A percentile compares a stretch with the other conserved stretches of the same genome.
These are phyloP conservation scores for Brassica incana DNA, from an alignment of 345 rosid species.

Conservation along the genomic window DNA sequence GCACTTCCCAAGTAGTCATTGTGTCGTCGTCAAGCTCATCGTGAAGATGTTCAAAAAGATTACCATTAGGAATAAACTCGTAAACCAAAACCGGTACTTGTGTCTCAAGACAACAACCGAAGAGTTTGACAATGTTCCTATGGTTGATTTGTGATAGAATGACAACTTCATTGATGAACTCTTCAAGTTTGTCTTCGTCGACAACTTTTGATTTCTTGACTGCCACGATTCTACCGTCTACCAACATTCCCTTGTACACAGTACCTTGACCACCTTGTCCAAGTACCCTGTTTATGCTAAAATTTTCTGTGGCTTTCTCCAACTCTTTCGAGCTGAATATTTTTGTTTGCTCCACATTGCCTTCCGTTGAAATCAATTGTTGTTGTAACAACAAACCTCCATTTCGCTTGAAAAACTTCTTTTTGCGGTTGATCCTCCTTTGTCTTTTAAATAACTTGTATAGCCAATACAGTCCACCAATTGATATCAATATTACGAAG, in stretches of 20 bases:
- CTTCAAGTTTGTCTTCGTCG: background rate
- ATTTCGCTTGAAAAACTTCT: background rate
- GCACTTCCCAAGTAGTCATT: background rate
- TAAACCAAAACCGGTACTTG: background rate
- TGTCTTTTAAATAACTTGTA: background rate
- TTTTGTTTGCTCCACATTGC: background rate
- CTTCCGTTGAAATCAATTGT: background rate
- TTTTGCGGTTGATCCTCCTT: background rate
- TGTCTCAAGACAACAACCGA: background rate
- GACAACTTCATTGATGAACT: slow-evolving; percentile 2
- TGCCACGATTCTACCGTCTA: background rate
- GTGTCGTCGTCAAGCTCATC: background rate
- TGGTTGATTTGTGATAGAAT: slow-evolving; percentile 1
- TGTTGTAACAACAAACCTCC: background rate
- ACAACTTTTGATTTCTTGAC: background rate
- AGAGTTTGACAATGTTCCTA: slow-evolving; percentile 2
- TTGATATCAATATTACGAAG: background rate
- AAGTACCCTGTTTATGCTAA: background rate
- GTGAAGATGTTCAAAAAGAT: background rate
- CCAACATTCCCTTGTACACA: background rate
- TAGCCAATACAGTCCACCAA: background rate
- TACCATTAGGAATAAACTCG: slow-evolving; percentile 1
- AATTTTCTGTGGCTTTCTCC: background rate
- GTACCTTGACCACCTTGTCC: slow-evolving; percentile 5
- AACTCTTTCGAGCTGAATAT: background rate